These are phyloP conservation scores for Psidium friedrichsthalianum DNA, from an alignment of 345 rosid species.

Conservation along the genomic window DNA sequence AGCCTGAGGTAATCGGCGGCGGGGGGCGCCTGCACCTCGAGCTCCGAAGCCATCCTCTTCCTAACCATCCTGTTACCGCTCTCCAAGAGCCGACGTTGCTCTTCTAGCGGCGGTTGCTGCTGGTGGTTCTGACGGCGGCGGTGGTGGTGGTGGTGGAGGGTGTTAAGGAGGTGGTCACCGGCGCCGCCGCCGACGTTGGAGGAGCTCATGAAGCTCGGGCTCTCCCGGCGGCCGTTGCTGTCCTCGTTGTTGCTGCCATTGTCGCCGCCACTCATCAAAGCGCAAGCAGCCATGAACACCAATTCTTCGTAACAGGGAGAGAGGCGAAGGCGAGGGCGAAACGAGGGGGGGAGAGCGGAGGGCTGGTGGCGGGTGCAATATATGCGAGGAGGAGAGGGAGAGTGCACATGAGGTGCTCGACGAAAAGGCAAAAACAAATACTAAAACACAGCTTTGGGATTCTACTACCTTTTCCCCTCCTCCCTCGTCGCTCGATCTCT, in stretches of 20 bases:
- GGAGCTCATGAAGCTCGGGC: neutral
- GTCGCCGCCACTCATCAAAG: constrained; percentile 19
- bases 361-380: neutral
- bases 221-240: neutral
- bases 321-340: neutral
- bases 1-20: constrained; percentile 1
- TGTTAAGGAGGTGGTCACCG: neutral
- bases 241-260: constrained; percentile 2
- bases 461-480: neutral
- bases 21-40: constrained; percentile 34
- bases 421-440: neutral
- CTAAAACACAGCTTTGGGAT: neutral
- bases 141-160: neutral
- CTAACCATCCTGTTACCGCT: constrained; percentile 39
- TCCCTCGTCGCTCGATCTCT: neutral
- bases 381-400: neutral
- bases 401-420: neutral
- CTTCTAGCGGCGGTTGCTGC: neutral
- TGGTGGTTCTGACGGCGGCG: neutral
- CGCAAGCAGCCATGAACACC: constrained; percentile 42
- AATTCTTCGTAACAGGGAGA: constrained; percentile 1
- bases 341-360: neutral
- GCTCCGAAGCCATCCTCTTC: constrained; percentile 63
- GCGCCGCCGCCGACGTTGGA: neutral
- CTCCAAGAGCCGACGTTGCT: neutral